Base-by-base conservation (phyloP, 495 filamentous ascomycete species). In the Penicillium coffeae region DNA sequence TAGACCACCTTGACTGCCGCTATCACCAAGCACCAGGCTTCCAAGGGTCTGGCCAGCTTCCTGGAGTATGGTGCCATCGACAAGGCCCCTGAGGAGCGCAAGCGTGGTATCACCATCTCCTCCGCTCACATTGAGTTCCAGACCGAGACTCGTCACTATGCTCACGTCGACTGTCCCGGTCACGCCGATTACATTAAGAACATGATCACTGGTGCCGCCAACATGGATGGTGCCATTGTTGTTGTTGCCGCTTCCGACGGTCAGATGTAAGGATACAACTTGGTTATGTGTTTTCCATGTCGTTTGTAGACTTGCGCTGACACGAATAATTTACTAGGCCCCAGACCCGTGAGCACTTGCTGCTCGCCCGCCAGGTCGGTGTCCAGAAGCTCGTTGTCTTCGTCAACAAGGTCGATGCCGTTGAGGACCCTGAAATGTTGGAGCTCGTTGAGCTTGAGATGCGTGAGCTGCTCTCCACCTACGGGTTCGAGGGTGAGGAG, bases 111-210 rank as follows among this genome's bases (percentile, higher is more conserved):
- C 72, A 98, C 93, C 63, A 98, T 98, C 74, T 89, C 93, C 39
- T 89, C 92, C 34, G 89, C 93, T 52, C 93, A 98, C 75, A 95
- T 98, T 73, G 93, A 98, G 77, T 98, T 96, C 73, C 76, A 86
- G 61, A 97, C 93, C 65, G 87, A 95, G 4, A 68, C 66, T 57
- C 83, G 94, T 55, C 93, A 98, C 76, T 98, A 98, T 76, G 90
- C 93, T 60, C 93, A 98, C 82, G 93, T 98, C 76, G 93, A 98
- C 82, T 98, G 93, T 71, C 93, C 93, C 45, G 93, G 93, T 71
- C 93, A 98, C 83, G 93, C 93, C 66, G 93, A 98, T 89, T 98
- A 97, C 79, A 96, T 98, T 75, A 98, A 98, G 84, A 98, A 98
- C 83, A 96, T 96, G 91, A 96, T 96, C 70, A 96, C 91, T 56